A percentile compares a stretch with the other conserved stretches of the same genome.
Evolutionary conservation across 768 basidiomycete genomes (phyloP).

Genomic region (Phaffia tasmanica): DNA sequence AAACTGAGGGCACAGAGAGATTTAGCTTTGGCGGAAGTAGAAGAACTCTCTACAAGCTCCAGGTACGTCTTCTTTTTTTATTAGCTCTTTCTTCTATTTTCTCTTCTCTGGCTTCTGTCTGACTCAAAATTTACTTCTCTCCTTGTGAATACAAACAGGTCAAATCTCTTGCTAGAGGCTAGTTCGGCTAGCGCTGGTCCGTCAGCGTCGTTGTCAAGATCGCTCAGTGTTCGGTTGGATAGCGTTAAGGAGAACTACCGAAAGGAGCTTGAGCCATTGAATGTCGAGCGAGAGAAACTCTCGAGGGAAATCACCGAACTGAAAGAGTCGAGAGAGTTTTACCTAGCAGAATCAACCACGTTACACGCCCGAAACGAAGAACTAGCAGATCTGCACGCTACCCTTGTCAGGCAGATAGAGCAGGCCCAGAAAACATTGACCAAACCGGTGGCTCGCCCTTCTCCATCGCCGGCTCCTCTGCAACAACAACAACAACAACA

Average conservation of each 20-base stretch:
- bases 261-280: slow-evolving; percentile 72
- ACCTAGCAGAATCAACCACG: slow-evolving; percentile 81
- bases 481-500: too few species aligned
- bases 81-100: not conserved
- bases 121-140: not conserved
- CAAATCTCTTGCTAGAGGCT: slow-evolving; percentile 9
- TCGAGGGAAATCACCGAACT: slow-evolving; percentile 75
- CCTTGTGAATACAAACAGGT: not conserved
- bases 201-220: slow-evolving; percentile 43
- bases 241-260: slow-evolving; percentile 77
- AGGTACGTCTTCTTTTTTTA: slow-evolving; percentile 46
- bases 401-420: slow-evolving; percentile 71
- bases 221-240: slow-evolving; percentile 74
- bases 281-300: slow-evolving; percentile 65
- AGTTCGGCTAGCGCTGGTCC: slow-evolving; percentile 4
- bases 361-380: slow-evolving; percentile 88
- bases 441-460: slow-evolving; percentile 12
- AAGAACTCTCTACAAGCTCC: slow-evolving; percentile 62
- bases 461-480: slow-evolving; percentile 27
- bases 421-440: slow-evolving; percentile 34
- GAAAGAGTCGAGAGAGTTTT: slow-evolving; percentile 68
- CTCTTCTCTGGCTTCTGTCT: slow-evolving; percentile 22
- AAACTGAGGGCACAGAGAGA: slow-evolving; percentile 81
- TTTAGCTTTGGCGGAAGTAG: slow-evolving; percentile 81
- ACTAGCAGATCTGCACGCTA: slow-evolving; percentile 72